A percentile compares a stretch with the other conserved stretches of the same genome.
phyloP scores from a whole-genome alignment of 805 yeast species.

The Suhomyces pyralidae region DNA sequence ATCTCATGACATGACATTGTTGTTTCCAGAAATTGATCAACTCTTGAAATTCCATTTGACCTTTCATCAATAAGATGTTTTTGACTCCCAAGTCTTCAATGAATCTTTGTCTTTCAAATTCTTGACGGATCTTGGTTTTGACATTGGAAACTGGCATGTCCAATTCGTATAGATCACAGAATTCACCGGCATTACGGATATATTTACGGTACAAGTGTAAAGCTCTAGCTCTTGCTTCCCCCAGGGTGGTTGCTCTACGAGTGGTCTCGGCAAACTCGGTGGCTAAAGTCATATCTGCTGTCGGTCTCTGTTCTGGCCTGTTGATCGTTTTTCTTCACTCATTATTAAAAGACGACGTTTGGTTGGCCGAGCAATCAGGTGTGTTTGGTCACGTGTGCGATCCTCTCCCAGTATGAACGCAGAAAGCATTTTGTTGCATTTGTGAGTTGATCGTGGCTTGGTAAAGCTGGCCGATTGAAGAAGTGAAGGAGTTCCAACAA shows the following conservation, averaged over 20 bases:
- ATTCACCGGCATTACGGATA: slow-evolving; percentile 57
- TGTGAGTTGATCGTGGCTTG: background rate
- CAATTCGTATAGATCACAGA: slow-evolving; percentile 64
- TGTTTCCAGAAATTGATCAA: slow-evolving; percentile 88
- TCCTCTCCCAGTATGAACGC: background rate
- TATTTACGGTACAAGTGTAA: slow-evolving; percentile 71
- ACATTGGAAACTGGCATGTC: slow-evolving; percentile 76
- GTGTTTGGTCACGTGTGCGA: background rate
- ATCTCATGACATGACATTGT: slow-evolving; percentile 77
- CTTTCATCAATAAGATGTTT: slow-evolving; percentile 73
- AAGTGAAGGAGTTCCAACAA: background rate
- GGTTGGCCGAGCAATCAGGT: slow-evolving; percentile 12
- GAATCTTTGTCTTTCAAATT: slow-evolving; percentile 80
- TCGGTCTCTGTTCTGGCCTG: slow-evolving; percentile 1
- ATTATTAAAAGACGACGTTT: slow-evolving; percentile 8
- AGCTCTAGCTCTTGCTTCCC: slow-evolving; percentile 62
- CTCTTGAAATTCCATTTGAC: slow-evolving; percentile 89
- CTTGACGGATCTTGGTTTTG: slow-evolving; percentile 83
- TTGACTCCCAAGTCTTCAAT: slow-evolving; percentile 62
- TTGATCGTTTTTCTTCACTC: slow-evolving; percentile 1
- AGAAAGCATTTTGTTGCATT: background rate
- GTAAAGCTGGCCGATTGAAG: background rate
- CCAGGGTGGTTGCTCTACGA: slow-evolving; percentile 56
- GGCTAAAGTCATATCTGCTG: slow-evolving; percentile 52
- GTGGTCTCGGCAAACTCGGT: slow-evolving; percentile 86